These are phyloP conservation scores for Geranomyces variabilis DNA, from an alignment of 192 early-diverging fungal species.

Conservation along the genomic window DNA sequence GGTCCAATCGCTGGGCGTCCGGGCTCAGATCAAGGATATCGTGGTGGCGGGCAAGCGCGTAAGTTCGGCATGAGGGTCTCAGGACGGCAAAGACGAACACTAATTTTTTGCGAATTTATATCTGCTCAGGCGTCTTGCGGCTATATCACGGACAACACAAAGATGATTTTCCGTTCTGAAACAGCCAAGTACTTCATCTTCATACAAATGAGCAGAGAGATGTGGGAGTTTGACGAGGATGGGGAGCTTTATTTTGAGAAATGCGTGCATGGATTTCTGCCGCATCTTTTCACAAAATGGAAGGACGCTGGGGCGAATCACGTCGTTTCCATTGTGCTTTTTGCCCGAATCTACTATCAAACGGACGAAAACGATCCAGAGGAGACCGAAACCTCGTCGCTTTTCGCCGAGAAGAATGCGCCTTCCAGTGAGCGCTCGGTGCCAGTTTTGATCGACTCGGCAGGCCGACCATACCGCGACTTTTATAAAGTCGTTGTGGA, in stretches of 20 bases:
- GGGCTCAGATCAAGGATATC: conserved; percentile 81
- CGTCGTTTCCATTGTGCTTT: conserved; percentile 93
- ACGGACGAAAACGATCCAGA: conserved; percentile 12
- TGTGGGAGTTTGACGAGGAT: conserved; percentile 98
- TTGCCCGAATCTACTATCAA: conserved; percentile 84
- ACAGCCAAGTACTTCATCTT: conserved; percentile 94
- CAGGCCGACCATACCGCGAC: conserved; percentile 78
- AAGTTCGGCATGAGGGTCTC: not conserved
- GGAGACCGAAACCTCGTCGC: not conserved
- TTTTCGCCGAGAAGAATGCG: not conserved
- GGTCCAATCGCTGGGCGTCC: conserved; percentile 66
- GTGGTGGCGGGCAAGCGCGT: conserved; percentile 66
- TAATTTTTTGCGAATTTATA: too few relatives aligned
- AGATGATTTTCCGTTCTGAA: conserved; percentile 88
- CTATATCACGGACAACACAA: conserved; percentile 77
- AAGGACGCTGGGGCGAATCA: conserved; percentile 82
- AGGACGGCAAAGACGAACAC: not conserved
- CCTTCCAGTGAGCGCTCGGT: not conserved
- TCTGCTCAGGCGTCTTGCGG: conserved; percentile 67
- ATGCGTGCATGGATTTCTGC: conserved; percentile 85
- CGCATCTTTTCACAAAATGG: conserved; percentile 88
- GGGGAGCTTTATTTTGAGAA: conserved; percentile 95
- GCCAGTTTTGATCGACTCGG: conserved; percentile 27
- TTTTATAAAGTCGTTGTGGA: conserved; percentile 95
- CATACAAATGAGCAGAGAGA: conserved; percentile 95